Evolutionary conservation across 2,329 filamentous ascomycete genomes (phyloP).

Genomic region (Cladosporium velox): DNA sequence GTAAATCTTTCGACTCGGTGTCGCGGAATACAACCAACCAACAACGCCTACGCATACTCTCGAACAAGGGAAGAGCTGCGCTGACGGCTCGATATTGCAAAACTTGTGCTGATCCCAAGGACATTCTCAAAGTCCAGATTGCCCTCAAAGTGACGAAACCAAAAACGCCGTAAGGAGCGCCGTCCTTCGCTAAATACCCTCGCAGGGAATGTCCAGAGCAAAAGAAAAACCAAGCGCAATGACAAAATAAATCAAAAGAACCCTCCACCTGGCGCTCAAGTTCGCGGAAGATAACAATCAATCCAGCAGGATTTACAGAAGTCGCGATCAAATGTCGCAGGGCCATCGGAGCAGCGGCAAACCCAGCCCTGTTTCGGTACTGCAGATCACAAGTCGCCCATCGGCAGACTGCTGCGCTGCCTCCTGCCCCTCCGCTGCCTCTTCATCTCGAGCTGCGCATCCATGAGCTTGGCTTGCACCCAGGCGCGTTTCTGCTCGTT

Average conservation of each 20-base stretch:
- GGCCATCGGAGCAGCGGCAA: neutral
- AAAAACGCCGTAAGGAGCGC: constrained; percentile 7
- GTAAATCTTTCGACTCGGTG: neutral
- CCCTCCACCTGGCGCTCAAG: neutral
- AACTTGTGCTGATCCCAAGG: neutral
- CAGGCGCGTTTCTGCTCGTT: constrained; percentile 52
- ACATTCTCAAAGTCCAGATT: constrained; percentile 1
- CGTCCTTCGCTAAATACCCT: neutral
- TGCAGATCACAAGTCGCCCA: constrained; percentile 2
- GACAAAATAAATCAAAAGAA: neutral
- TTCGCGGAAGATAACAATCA: neutral
- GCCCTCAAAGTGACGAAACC: neutral
- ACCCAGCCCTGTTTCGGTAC: neutral
- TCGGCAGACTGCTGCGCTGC: constrained; percentile 9
- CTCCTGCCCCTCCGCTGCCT: constrained; percentile 35
- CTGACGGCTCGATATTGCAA: neutral
- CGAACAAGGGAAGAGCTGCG: neutral
- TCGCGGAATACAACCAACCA: neutral
- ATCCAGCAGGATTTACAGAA: neutral
- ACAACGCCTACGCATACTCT: neutral
- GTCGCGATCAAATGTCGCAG: neutral
- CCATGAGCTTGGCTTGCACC: constrained; percentile 57
- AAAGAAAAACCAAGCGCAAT: neutral
- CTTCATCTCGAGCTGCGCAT: constrained; percentile 54
- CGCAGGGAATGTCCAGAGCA: neutral